Evolutionary conservation across 805 yeast genomes (phyloP).

Genomic region (Geotrichum ghanense): DNA sequence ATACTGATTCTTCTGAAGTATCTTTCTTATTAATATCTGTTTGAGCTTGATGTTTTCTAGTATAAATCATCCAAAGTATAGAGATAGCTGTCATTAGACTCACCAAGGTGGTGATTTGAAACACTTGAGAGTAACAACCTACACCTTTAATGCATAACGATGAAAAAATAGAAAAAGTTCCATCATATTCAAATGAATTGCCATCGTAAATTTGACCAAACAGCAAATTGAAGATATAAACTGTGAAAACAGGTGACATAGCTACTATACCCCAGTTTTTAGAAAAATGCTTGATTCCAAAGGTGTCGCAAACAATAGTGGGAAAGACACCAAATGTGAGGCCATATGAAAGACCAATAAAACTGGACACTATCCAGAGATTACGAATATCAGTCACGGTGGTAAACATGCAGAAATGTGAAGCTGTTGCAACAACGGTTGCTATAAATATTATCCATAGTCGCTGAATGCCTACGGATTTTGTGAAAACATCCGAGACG

Average conservation of each 20-base stretch:
- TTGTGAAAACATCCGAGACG: constrained; percentile 47
- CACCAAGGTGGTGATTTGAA: neutral
- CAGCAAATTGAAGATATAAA: constrained; percentile 45
- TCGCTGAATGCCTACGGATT: constrained; percentile 35
- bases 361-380: constrained; percentile 41
- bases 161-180: neutral
- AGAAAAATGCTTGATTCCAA: constrained; percentile 57
- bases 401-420: constrained; percentile 37
- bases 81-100: neutral
- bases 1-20: too few species aligned
- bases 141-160: constrained; percentile 1
- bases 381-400: constrained; percentile 24
- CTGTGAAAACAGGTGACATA: constrained; percentile 53
- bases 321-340: constrained; percentile 63
- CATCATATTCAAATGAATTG: constrained; percentile 14
- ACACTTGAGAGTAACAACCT: constrained; percentile 2
- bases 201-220: constrained; percentile 58
- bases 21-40: too few species aligned
- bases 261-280: constrained; percentile 67
- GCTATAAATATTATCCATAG: constrained; percentile 47
- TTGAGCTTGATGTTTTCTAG: neutral
- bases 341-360: constrained; percentile 64
- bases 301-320: constrained; percentile 60
- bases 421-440: constrained; percentile 31
- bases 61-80: constrained; percentile 1